Evolutionary conservation across 2,329 filamentous ascomycete genomes (phyloP), one percentile per base, ranked within the genome.

Genomic region (Pseudogymnoascus sp.): DNA sequence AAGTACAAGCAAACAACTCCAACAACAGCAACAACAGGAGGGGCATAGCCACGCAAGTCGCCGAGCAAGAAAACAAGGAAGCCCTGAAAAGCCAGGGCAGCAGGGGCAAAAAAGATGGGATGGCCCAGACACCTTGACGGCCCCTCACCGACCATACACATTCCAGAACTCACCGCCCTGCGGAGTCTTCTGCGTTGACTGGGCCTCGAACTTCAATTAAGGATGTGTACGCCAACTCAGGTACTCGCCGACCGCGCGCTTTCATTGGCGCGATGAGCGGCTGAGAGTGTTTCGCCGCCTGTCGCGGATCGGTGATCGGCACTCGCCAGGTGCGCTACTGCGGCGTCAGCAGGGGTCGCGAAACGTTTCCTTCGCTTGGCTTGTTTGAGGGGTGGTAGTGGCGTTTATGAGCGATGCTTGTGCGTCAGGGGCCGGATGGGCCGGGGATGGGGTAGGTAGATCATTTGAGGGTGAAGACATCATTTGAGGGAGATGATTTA

Each of bases 121-220:
- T 25, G 18, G 21, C 11, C 44, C 14, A 28, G 23, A 50, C 23
- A 50, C 1, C 28, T 31, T 31, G 28, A 31, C 28, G 8, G 28
- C 7, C 7, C 46, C 10, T 31, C 46, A 11, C 23, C 23, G 25
- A 53, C 46, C 46, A 53, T 14, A 53, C 46, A 53, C 3, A 53
- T 23, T 31, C 46, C 46, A 53, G 46, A 28, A 4, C 46, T 14
- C 25, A 53, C 3, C 46, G 46, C 44, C 44, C 44, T 28, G 46
- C 23, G 23, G 46, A 53, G 46, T 11, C 25, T 2, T 2, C 3
- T 16, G 1, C 21, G 23, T 31, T 53, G 46, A 53, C 46, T 53
- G 46, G 46, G 46, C 25, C 46, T 53, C 46, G 46, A 53, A 53
- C 46, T 53, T 53, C 46, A 53, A 53, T 53, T 53, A 53, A 31